Percentiles rank a stretch among this genome's conserved stretches.
phyloP scores from a whole-genome alignment of 768 basidiomycete species.

The Pulveroboletus frians region DNA sequence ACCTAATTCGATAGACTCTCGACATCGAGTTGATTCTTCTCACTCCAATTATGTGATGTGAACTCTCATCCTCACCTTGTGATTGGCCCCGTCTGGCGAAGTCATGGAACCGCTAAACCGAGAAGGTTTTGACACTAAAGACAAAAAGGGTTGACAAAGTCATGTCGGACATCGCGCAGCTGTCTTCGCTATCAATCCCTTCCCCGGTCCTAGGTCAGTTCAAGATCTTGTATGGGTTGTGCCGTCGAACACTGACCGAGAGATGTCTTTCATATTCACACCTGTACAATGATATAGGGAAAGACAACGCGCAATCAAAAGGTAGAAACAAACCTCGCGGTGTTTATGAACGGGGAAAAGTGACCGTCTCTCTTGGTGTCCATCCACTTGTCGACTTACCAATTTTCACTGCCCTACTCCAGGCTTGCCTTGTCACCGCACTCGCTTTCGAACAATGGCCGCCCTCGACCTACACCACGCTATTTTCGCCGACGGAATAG shows the following conservation, averaged over 20 bases:
- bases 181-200: background rate
- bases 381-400: conserved; percentile 10
- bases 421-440: conserved; percentile 12
- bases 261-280: too few relatives aligned
- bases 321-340: conserved; percentile 2
- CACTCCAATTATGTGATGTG: conserved; percentile 23
- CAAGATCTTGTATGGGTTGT: background rate
- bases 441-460: conserved; percentile 41
- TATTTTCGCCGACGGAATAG: conserved; percentile 38
- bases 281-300: conserved; percentile 9
- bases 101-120: conserved; percentile 13
- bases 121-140: conserved; percentile 4
- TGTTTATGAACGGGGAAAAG: conserved; percentile 14
- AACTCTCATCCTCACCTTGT: conserved; percentile 7
- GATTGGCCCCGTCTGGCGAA: conserved; percentile 17
- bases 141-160: conserved; percentile 14
- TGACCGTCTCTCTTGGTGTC: conserved; percentile 8
- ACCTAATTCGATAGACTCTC: conserved; percentile 11
- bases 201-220: conserved; percentile 11
- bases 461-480: conserved; percentile 56
- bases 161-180: conserved; percentile 2
- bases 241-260: conserved; percentile 1
- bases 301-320: conserved; percentile 1
- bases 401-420: conserved; percentile 4
- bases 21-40: conserved; percentile 28